These are phyloP conservation scores for Yamadazyma siamensis DNA, from an alignment of 1,139 yeast species.

Conservation along the genomic window DNA sequence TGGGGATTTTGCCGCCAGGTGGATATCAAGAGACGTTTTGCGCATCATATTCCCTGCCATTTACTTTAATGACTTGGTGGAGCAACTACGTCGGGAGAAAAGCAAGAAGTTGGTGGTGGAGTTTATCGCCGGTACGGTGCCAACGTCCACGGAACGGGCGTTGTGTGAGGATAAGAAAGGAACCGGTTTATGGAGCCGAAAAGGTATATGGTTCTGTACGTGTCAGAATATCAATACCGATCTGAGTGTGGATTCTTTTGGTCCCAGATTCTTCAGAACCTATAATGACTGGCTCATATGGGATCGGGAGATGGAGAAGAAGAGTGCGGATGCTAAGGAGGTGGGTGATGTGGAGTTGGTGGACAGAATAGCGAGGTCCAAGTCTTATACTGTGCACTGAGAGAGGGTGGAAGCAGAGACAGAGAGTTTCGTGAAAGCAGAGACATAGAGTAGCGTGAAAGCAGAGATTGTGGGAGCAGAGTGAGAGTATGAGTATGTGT, in stretches of 20 bases:
- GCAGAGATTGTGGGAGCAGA: no score
- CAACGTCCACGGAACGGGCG: constrained; percentile 28
- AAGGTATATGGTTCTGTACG: constrained; percentile 33
- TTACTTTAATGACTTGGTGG: constrained; percentile 23
- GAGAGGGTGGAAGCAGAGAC: no score
- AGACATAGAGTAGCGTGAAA: no score
- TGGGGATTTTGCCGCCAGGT: constrained; percentile 24
- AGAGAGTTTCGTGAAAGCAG: no score
- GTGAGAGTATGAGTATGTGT: no score
- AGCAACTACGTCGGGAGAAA: constrained; percentile 10
- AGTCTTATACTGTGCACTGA: constrained; percentile 2
- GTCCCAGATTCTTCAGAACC: constrained; percentile 14
- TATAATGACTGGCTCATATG: constrained; percentile 19
- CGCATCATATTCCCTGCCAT: constrained; percentile 23
- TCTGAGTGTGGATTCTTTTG: constrained; percentile 12
- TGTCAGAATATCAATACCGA: constrained; percentile 9
- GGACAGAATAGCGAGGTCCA: constrained; percentile 1
- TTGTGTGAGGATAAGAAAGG: constrained; percentile 25
- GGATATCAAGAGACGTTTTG: constrained; percentile 27
- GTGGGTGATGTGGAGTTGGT: constrained; percentile 7
- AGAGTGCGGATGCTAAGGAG: constrained; percentile 9
- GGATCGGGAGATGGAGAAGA: constrained; percentile 13
- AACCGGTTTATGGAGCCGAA: constrained; percentile 25
- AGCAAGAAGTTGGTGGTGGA: constrained; percentile 11
- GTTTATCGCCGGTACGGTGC: constrained; percentile 29